Percentiles rank a stretch among this genome's conserved stretches.
phyloP scores from a whole-genome alignment of 768 basidiomycete species.

The Xanthoconium stramineum region DNA sequence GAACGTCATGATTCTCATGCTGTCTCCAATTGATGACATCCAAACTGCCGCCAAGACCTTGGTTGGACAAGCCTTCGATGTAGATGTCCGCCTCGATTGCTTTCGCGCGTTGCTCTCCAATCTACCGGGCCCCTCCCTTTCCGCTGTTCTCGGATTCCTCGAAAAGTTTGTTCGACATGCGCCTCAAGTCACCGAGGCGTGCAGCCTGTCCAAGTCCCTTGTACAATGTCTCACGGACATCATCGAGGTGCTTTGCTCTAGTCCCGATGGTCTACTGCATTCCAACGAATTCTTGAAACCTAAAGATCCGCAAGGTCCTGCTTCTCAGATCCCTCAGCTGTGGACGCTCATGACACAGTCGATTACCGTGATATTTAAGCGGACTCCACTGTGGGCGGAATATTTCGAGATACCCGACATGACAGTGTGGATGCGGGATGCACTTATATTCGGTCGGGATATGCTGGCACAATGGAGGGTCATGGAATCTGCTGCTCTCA shows the following conservation, averaged over 20 bases:
- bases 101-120: constrained; percentile 75
- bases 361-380: constrained; percentile 80
- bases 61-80: constrained; percentile 84
- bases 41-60: constrained; percentile 75
- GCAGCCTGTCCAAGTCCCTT: constrained; percentile 81
- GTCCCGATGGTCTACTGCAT: constrained; percentile 67
- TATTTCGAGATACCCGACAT: constrained; percentile 81
- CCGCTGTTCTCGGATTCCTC: constrained; percentile 70
- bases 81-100: constrained; percentile 85
- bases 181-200: constrained; percentile 72
- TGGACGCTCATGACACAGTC: constrained; percentile 84
- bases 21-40: constrained; percentile 78
- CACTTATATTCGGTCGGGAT: constrained; percentile 87
- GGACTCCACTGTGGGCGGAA: constrained; percentile 78
- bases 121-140: constrained; percentile 60
- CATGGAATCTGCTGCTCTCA: constrained; percentile 61
- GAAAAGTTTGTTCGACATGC: constrained; percentile 63
- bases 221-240: constrained; percentile 93
- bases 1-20: constrained; percentile 61
- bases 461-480: constrained; percentile 77
- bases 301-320: constrained; percentile 42
- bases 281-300: constrained; percentile 48
- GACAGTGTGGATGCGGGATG: constrained; percentile 98
- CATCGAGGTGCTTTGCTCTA: constrained; percentile 80
- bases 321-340: constrained; percentile 57